Evolutionary conservation across 176 grass and related monocot genomes (phyloP), one percentile per base, ranked within the genome.

Genomic region (Oryza australiensis): DNA sequence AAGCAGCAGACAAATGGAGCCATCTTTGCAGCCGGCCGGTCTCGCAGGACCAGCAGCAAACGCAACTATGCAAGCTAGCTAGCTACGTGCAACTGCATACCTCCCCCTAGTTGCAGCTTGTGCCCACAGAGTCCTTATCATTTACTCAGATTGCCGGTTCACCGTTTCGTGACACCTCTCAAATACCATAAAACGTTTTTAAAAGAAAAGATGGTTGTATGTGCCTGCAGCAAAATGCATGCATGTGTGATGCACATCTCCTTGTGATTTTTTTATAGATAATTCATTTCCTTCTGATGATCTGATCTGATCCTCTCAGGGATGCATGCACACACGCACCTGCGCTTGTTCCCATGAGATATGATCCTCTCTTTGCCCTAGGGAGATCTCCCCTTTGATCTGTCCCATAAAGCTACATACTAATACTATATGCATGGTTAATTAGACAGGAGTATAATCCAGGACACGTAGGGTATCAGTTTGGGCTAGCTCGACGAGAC

Each of bases 341-440:
- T 84, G 38, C 20, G 9, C 80, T 60, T 35, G 28, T 51, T 84
- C 51, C 51, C 87, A 55, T 26, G 51, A 81, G 76, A 53, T 53
- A 53, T 53, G 49, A 89, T 89, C 27, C 70, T 85, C 49, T 28
- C 53, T 68, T 69, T 53, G 29, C 41, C 29, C 87, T 48, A 55
- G 71, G 76, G 76, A 75, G 76, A 88, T 88, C 62, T 68, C 35
- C 62, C 35, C 76, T 80, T 84, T 84, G 23, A 64, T 84, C 28
- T 63, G 69, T 64, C 87, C 70, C 62, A 30, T 75, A 88, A 84
- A 84, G 87, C 7, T 53, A 53, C 16, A 53, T 53, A 53, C 16
- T 59, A 7, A 55, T 20, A 22, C 15, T 59, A 23, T 23, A 9
- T 23, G 20, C 48, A n/a, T 59, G 53, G 22, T 59, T 59, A 1